phyloP scores from a whole-genome alignment of 2,329 filamentous ascomycete species.

The Fusarium pseudonygamai region DNA sequence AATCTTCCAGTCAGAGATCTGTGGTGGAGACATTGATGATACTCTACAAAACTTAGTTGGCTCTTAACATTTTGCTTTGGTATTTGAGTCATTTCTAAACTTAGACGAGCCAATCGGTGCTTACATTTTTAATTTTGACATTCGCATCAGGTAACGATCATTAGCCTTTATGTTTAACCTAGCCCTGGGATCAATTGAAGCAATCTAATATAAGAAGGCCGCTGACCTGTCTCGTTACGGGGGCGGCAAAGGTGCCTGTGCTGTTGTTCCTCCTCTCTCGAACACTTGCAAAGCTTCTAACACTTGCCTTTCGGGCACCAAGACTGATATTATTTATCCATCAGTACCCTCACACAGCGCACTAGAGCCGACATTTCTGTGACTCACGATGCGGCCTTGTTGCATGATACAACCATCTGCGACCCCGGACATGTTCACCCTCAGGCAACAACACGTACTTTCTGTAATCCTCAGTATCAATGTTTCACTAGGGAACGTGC shows the following conservation, averaged over 20 bases:
- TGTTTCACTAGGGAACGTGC: accelerated
- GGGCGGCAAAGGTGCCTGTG: not conserved
- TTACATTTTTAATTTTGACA: accelerated
- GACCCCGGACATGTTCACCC: too few species aligned
- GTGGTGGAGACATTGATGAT: accelerated
- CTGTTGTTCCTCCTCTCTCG: not conserved
- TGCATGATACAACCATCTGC: not conserved
- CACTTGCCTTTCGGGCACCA: accelerated
- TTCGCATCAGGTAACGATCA: too few species aligned
- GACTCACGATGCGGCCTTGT: too few species aligned
- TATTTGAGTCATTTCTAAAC: too few species aligned
- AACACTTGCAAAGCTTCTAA: accelerated
- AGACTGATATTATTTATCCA: accelerated
- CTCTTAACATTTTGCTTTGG: not conserved
- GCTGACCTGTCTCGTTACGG: not conserved
- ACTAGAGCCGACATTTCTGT: accelerated
- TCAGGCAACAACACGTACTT: too few species aligned
- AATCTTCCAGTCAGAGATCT: accelerated
- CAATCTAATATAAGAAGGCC: accelerated
- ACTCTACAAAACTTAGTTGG: not conserved
- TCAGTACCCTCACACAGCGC: accelerated
- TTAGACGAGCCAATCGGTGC: not conserved
- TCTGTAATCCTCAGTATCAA: accelerated
- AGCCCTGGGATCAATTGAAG: not conserved
- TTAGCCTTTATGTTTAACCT: too few species aligned